Base-by-base conservation (phyloP, 2,329 filamentous ascomycete genomes). In the Colletotrichum paranaense region DNA sequence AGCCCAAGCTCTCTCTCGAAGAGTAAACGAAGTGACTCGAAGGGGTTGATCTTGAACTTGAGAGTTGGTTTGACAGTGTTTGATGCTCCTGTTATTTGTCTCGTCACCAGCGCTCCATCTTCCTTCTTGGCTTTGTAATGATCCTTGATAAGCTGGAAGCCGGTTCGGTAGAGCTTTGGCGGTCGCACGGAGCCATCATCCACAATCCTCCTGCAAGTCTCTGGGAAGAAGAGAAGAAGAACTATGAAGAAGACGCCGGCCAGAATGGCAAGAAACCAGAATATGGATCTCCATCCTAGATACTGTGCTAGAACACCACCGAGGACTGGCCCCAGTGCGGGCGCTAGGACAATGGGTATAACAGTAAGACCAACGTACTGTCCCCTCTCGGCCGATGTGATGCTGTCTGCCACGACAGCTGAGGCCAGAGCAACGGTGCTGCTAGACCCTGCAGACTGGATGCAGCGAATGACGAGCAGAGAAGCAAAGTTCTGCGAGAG, bases 321-420 rank as follows among this genome's bases (percentile, higher is more conserved):
- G 1, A 86, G 77, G 0, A 86, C 75, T 0, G 85, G 85, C 0
- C 85, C 85, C 0, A 86, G 73, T 1, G 86, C 81, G 1, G 85
- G 85, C 2, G 85, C 85, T 2, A 85, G 78, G 11, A 86, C 81
- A 5, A 84, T 84, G 1, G 84, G 84, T 35, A 87, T 77, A 4
- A 85, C 78, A 53, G 86, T 86, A 60, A 82, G 80, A 4, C 82
- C 81, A 75, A 86, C 81, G 57, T 83, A 80, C 11, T 81, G 81
- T 4, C 80, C 85, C 32, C 85, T 79, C 24, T 79, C 80, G 16
- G 81, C 87, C 2, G 88, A 88, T 0, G 90, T 92, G 12, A 89
- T 84, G 7, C 92, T 84, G 77, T 94, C 92, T 0, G 89, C 89
- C 1, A 94, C 86, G 0, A 93, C 88, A 0, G 88, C 92, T 9